phyloP scores from a whole-genome alignment of 1,139 yeast species.

The Casaregolazyma lundiana region DNA sequence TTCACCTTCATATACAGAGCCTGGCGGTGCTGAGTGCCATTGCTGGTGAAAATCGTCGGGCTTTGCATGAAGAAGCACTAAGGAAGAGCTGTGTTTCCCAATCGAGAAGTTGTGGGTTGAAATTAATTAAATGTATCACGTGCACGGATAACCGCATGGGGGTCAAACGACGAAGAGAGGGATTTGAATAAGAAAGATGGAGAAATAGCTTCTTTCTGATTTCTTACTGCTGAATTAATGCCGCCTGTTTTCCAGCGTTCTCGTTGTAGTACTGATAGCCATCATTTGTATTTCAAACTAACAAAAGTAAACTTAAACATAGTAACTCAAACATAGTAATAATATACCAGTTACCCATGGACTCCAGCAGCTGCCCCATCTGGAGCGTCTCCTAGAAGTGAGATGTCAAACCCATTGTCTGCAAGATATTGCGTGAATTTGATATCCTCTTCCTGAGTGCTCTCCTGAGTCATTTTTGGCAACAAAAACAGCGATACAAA shows the following conservation, averaged over 20 bases:
- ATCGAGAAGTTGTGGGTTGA: slow-evolving; percentile 2
- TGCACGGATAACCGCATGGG: neutral
- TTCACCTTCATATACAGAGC: slow-evolving; percentile 11
- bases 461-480: slow-evolving; percentile 80
- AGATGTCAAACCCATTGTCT: slow-evolving; percentile 32
- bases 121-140: neutral
- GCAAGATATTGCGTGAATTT: slow-evolving; percentile 60
- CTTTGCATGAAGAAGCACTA: slow-evolving; percentile 6
- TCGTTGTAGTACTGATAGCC: neutral
- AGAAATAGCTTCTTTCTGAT: no score
- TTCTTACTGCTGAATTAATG: neutral
- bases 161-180: no score
- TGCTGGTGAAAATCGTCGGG: slow-evolving; percentile 8
- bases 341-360: no score
- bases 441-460: slow-evolving; percentile 72
- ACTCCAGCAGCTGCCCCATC: slow-evolving; percentile 1
- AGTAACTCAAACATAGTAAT: neutral
- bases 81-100: slow-evolving; percentile 1
- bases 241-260: neutral
- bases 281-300: neutral
- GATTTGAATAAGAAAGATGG: no score
- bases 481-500: slow-evolving; percentile 62
- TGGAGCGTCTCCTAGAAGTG: slow-evolving; percentile 25
- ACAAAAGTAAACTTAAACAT: neutral
- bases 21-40: slow-evolving; percentile 5